Evolutionary conservation across 2,329 filamentous ascomycete genomes (phyloP).

Genomic region (Cryoendolithus antarcticus): DNA sequence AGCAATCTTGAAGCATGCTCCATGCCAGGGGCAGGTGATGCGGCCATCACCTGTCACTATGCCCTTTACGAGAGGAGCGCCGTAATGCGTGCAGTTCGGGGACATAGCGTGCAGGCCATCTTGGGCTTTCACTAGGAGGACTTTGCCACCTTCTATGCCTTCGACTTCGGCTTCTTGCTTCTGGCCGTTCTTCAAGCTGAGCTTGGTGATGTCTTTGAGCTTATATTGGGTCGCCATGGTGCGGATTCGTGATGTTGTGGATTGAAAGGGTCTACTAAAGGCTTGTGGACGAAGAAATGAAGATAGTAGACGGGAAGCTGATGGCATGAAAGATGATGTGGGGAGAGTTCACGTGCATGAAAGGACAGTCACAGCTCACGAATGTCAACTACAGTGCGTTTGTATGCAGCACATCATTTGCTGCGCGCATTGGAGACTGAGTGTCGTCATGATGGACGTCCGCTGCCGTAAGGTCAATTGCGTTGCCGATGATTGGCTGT

Average conservation of each 20-base stretch:
- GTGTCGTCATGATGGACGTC: too few species aligned
- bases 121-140: conserved; percentile 69
- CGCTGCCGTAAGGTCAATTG: too few species aligned
- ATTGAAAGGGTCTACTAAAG: too few species aligned
- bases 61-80: conserved; percentile 77
- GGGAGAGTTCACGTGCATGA: too few species aligned
- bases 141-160: conserved; percentile 72
- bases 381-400: too few species aligned
- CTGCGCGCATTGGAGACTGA: too few species aligned
- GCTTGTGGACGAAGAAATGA: too few species aligned
- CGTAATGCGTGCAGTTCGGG: conserved; percentile 80
- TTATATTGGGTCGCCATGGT: conserved; percentile 38
- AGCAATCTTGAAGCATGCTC: conserved; percentile 83
- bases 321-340: too few species aligned
- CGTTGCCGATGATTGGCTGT: too few species aligned
- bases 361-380: too few species aligned
- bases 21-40: conserved; percentile 92
- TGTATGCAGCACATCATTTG: too few species aligned
- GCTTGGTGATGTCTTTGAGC: conserved; percentile 63
- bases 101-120: conserved; percentile 69
- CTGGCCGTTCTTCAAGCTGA: conserved; percentile 64
- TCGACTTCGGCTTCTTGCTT: conserved; percentile 88
- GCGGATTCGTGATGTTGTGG: conserved; percentile 4
- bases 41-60: conserved; percentile 71
- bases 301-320: too few species aligned